Percentiles rank a stretch among this genome's conserved stretches.
phyloP scores from a whole-genome alignment of 805 yeast species.

The Yamadazyma laniorum region DNA sequence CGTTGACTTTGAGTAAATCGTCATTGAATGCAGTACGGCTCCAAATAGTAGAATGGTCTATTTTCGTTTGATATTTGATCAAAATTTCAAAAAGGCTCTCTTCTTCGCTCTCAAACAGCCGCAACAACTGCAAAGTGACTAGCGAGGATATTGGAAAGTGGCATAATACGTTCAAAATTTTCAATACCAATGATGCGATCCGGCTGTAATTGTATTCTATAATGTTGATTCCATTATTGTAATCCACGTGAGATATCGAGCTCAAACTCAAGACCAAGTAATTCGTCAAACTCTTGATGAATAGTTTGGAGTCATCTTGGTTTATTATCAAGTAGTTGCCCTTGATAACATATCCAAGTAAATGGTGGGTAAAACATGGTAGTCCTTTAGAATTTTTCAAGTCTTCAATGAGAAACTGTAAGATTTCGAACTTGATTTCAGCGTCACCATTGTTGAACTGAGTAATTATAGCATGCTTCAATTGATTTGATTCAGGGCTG shows the following conservation, averaged over 20 bases:
- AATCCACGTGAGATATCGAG: conserved; percentile 37
- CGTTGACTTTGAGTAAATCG: conserved; percentile 32
- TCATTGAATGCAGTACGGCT: conserved; percentile 42
- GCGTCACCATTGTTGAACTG: conserved; percentile 52
- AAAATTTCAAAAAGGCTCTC: conserved; percentile 50
- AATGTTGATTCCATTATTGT: conserved; percentile 27
- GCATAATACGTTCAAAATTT: conserved; percentile 61
- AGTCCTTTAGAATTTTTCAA: conserved; percentile 38
- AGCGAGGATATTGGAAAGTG: conserved; percentile 54
- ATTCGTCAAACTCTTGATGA: conserved; percentile 48
- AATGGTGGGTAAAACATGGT: conserved; percentile 65
- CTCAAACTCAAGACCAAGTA: conserved; percentile 49
- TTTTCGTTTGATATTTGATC: conserved; percentile 51
- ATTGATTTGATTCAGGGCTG: conserved; percentile 73
- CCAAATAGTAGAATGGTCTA: conserved; percentile 59
- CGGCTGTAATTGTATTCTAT: conserved; percentile 56
- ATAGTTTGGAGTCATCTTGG: conserved; percentile 54
- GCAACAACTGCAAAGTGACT: conserved; percentile 50
- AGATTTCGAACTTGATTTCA: conserved; percentile 52
- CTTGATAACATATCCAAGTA: conserved; percentile 66
- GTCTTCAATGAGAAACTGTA: conserved; percentile 56
- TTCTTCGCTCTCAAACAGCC: conserved; percentile 28
- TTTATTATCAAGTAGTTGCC: conserved; percentile 51
- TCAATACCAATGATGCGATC: conserved; percentile 57
- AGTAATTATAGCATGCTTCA: conserved; percentile 67